Percentiles rank a stretch among this genome's conserved stretches.
These are phyloP conservation scores for Yarrowia sp. DNA, from an alignment of 805 yeast genomes.

Conservation along the genomic window DNA sequence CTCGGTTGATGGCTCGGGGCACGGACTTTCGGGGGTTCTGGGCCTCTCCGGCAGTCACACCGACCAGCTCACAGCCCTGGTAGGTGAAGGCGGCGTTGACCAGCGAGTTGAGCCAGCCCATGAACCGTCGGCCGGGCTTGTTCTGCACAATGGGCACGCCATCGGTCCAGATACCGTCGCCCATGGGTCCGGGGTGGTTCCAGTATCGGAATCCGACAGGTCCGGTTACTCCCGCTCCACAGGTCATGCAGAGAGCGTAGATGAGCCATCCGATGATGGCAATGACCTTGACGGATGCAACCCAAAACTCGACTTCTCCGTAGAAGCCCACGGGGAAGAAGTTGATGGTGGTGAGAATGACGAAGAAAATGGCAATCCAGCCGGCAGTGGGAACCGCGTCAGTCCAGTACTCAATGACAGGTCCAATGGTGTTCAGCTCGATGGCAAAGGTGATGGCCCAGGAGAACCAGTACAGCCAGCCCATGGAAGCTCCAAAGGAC, in stretches of 20 bases:
- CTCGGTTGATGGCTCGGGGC: slow-evolving; percentile 63
- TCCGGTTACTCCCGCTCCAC: slow-evolving; percentile 58
- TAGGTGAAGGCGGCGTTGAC: slow-evolving; percentile 63
- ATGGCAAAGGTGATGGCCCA: slow-evolving; percentile 57
- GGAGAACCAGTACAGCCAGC: slow-evolving; percentile 57
- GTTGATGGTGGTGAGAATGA: slow-evolving; percentile 53
- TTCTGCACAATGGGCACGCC: slow-evolving; percentile 40
- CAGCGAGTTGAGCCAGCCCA: slow-evolving; percentile 52
- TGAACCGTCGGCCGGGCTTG: slow-evolving; percentile 43
- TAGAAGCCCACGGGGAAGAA: slow-evolving; percentile 58
- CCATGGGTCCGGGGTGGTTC: slow-evolving; percentile 55
- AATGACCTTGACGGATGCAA: slow-evolving; percentile 66
- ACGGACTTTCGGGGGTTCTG: slow-evolving; percentile 62
- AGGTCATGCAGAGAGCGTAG: slow-evolving; percentile 59
- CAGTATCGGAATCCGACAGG: slow-evolving; percentile 53
- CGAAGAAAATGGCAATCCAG: slow-evolving; percentile 59
- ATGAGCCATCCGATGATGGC: slow-evolving; percentile 69
- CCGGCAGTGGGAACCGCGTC: slow-evolving; percentile 58
- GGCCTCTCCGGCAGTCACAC: slow-evolving; percentile 65
- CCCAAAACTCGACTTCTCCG: slow-evolving; percentile 67
- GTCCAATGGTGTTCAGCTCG: slow-evolving; percentile 55
- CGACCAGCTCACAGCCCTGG: slow-evolving; percentile 62
- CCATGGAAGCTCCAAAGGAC: slow-evolving; percentile 66
- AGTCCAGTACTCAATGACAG: slow-evolving; percentile 56
- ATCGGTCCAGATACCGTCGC: slow-evolving; percentile 54